Evolutionary conservation across 2,329 filamentous ascomycete genomes (phyloP).

Genomic region (Sporothrix brunneoviolacea): DNA sequence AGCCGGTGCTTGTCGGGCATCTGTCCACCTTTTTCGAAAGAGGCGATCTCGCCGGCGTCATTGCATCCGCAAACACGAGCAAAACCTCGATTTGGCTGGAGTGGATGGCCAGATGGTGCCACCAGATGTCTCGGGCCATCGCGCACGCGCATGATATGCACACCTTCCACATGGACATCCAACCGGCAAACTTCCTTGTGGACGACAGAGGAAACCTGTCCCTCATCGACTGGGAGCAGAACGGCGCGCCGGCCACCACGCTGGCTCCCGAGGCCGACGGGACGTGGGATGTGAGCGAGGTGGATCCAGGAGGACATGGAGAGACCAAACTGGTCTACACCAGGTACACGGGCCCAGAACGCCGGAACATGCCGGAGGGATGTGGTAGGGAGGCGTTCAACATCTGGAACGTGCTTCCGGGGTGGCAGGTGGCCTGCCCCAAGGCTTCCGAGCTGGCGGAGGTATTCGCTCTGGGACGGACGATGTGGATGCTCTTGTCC

Average conservation of each 20-base stretch:
- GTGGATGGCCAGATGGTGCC: constrained; percentile 21
- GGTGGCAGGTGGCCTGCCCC: constrained; percentile 15
- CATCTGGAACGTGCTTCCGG: constrained; percentile 19
- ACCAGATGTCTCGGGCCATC: constrained; percentile 21
- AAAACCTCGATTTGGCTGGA: constrained; percentile 12
- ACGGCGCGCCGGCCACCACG: constrained; percentile 11
- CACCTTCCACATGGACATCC: constrained; percentile 27
- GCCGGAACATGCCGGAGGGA: constrained; percentile 15
- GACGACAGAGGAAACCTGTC: constrained; percentile 7
- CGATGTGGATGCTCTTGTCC: constrained; percentile 21
- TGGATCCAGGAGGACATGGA: not conserved
- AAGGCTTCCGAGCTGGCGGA: constrained; percentile 20
- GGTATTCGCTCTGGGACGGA: constrained; percentile 20
- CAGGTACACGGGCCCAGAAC: constrained; percentile 16
- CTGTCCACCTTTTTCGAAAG: constrained; percentile 15
- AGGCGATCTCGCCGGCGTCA: constrained; percentile 16
- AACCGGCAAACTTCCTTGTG: constrained; percentile 22
- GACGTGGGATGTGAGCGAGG: constrained; percentile 19
- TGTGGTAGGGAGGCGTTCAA: constrained; percentile 5
- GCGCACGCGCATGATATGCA: constrained; percentile 19
- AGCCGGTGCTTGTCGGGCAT: constrained; percentile 17
- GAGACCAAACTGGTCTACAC: constrained; percentile 11
- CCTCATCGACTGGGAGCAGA: constrained; percentile 16
- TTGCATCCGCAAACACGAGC: constrained; percentile 14
- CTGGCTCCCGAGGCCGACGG: constrained; percentile 20